phyloP scores from a whole-genome alignment of 75 land plant genomes.

The Gnetum montanum region DNA sequence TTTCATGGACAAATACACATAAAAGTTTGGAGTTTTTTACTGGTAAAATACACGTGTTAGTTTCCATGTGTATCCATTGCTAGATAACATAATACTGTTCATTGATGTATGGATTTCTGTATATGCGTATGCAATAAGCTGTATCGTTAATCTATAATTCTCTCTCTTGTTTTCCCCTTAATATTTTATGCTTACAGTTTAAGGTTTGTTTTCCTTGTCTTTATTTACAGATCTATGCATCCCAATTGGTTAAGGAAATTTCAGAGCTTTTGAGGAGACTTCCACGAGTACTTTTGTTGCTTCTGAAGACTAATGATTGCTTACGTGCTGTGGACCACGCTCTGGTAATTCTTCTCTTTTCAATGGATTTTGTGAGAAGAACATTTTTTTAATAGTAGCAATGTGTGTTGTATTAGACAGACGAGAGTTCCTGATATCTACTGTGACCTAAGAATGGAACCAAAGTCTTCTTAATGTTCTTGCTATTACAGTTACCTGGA shows the following conservation, averaged over 20 bases:
- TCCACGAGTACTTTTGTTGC: constrained; percentile 82
- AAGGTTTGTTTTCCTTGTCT: too few relatives aligned
- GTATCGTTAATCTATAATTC: too few relatives aligned
- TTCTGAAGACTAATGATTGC: constrained; percentile 96
- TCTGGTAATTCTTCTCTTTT: constrained; percentile 43
- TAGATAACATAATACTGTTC: too few relatives aligned
- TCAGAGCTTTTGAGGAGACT: constrained; percentile 76
- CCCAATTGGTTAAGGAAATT: constrained; percentile 77
- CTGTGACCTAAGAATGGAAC: not conserved
- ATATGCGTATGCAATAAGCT: too few relatives aligned
- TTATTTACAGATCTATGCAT: constrained; percentile 85
- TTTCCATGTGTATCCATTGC: too few relatives aligned
- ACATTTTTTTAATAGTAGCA: not conserved
- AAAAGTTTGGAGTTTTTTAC: too few relatives aligned
- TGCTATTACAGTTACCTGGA: not conserved
- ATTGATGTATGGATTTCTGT: too few relatives aligned
- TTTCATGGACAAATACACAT: too few relatives aligned
- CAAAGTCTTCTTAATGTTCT: not conserved
- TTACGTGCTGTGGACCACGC: constrained; percentile 77
- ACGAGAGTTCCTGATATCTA: not conserved
- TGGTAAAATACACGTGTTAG: too few relatives aligned
- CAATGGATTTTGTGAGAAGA: too few relatives aligned
- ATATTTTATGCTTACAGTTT: too few relatives aligned
- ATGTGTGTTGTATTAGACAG: not conserved
- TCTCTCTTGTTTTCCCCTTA: too few relatives aligned